phyloP scores from a whole-genome alignment of 176 grass and related monocot species.

The Chrysopogon serrulatus region DNA sequence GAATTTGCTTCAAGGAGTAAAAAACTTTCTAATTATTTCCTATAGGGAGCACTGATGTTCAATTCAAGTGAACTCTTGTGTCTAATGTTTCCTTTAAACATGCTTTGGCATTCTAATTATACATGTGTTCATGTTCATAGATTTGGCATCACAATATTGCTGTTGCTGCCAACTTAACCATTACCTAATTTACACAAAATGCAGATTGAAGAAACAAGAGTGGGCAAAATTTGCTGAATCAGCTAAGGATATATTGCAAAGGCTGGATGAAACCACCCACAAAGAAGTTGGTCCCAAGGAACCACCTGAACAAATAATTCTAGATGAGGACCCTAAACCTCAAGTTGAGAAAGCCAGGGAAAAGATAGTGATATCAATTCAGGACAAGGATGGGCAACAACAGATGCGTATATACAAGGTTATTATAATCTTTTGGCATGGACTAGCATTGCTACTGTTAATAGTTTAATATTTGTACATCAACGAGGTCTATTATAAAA shows the following conservation, averaged over 20 bases:
- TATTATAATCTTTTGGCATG: not conserved
- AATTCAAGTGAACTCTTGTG: not conserved
- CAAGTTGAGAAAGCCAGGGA: slow-evolving; percentile 39
- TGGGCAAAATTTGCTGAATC: slow-evolving; percentile 46
- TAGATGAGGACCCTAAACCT: slow-evolving; percentile 36
- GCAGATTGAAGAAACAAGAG: slow-evolving; percentile 66
- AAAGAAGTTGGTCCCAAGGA: slow-evolving; percentile 27
- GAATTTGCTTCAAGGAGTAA: too few species aligned
- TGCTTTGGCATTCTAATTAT: not conserved
- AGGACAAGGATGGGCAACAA: slow-evolving; percentile 64
- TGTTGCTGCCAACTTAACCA: not conserved
- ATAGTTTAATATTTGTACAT: not conserved
- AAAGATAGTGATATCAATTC: slow-evolving; percentile 71
- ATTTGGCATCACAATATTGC: not conserved
- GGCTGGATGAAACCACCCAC: slow-evolving; percentile 43
- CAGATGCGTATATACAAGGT: slow-evolving; percentile 73
- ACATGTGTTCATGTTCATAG: not conserved
- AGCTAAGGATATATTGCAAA: slow-evolving; percentile 40
- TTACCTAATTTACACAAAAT: slow-evolving; percentile 14
- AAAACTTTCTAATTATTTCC: too few species aligned
- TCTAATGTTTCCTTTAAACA: not conserved
- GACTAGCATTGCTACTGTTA: not conserved
- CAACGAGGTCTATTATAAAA: not conserved
- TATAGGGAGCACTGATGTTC: not conserved
- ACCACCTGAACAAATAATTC: slow-evolving; percentile 36